phyloP scores from a whole-genome alignment of 768 basidiomycete genomes.

The Trametes cingulata region DNA sequence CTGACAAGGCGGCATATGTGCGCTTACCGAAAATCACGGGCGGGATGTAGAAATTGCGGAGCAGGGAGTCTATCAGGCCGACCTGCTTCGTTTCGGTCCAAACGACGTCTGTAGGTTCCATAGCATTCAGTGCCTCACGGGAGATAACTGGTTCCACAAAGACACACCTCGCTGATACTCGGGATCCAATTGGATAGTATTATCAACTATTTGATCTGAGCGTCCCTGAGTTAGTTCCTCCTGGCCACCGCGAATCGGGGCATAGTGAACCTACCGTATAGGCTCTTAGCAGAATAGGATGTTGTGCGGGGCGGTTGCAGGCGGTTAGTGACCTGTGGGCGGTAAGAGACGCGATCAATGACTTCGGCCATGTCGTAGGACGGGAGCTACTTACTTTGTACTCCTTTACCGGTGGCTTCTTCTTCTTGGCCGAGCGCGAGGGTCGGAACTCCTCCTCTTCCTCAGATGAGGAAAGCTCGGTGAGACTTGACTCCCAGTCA shows the following conservation, averaged over 20 bases:
- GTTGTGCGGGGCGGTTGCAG: conserved; percentile 42
- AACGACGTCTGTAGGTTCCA: conserved; percentile 49
- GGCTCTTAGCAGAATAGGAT: conserved; percentile 43
- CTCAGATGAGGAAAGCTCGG: conserved; percentile 46
- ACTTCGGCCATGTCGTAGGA: conserved; percentile 18
- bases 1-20: conserved; percentile 1
- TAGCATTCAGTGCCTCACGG: not conserved
- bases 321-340: conserved; percentile 27
- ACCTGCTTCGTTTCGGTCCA: conserved; percentile 65
- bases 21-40: conserved; percentile 67
- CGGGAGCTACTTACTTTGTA: conserved; percentile 23
- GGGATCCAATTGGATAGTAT: conserved; percentile 55
- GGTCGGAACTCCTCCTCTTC: conserved; percentile 34
- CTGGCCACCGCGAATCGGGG: not conserved
- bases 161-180: conserved; percentile 63
- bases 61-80: conserved; percentile 63
- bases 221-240: not conserved
- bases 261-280: conserved; percentile 41
- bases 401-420: conserved; percentile 29
- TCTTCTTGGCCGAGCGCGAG: conserved; percentile 19
- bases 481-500: conserved; percentile 48
- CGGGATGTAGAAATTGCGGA: conserved; percentile 79
- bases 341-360: not conserved
- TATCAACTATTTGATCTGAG: conserved; percentile 50
- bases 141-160: not conserved